phyloP scores from a whole-genome alignment of 257 asterid genomes.

The Przewalskia tangutica region DNA sequence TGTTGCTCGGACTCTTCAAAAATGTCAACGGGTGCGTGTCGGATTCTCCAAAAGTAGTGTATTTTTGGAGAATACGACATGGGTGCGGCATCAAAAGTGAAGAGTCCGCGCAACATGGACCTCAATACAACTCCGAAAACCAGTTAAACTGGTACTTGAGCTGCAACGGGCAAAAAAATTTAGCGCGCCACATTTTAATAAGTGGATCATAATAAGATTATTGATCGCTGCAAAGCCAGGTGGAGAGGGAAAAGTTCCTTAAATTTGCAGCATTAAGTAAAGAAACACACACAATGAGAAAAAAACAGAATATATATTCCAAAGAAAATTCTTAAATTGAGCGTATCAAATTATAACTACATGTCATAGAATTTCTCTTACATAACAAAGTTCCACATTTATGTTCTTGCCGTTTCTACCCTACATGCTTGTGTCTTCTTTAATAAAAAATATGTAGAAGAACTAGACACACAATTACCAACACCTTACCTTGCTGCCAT shows the following conservation, averaged over 20 bases:
- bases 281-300: background rate
- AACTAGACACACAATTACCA: background rate
- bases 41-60: too few species aligned
- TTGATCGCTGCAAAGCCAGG: background rate
- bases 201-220: background rate
- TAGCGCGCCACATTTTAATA: background rate
- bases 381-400: background rate
- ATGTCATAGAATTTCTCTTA: background rate
- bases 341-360: background rate
- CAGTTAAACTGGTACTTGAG: background rate
- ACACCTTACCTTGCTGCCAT: constrained; percentile 71
- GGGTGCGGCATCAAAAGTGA: too few species aligned
- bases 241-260: background rate
- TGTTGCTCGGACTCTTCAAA: too few species aligned
- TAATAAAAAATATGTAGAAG: background rate
- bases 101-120: background rate
- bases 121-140: background rate
- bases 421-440: background rate
- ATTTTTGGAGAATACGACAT: too few species aligned
- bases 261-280: background rate
- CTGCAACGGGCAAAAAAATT: background rate
- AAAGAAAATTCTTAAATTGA: background rate
- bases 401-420: background rate
- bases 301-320: background rate
- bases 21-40: too few species aligned